A percentile compares a stretch with the other conserved stretches of the same genome.
phyloP scores from a whole-genome alignment of 805 yeast species.

The Schwanniomyces yamadae region DNA sequence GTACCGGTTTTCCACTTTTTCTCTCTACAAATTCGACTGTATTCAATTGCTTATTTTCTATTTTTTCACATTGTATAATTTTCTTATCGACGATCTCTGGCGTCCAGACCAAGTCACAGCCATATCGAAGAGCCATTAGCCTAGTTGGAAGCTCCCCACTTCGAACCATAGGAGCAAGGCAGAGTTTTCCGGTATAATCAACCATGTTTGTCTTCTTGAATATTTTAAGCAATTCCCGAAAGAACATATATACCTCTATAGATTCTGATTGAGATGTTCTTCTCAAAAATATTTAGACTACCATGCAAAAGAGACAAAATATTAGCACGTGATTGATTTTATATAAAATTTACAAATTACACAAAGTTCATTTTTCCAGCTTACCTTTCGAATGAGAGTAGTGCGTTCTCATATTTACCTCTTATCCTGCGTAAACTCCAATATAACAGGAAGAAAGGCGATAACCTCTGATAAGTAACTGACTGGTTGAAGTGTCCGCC shows the following conservation, averaged over 20 bases:
- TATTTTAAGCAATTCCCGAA: too few species aligned
- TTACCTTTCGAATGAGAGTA: too few species aligned
- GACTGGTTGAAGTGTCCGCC: too few species aligned
- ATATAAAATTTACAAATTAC: too few species aligned
- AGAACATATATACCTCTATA: too few species aligned
- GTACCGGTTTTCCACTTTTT: constrained; percentile 48
- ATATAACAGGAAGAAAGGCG: background rate
- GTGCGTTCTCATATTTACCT: constrained; percentile 5
- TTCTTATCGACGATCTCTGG: constrained; percentile 94
- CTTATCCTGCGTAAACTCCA: constrained; percentile 1
- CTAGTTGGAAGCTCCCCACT: constrained; percentile 94
- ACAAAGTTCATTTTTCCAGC: too few species aligned
- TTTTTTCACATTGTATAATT: constrained; percentile 66
- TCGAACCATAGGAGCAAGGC: constrained; percentile 95
- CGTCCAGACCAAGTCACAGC: constrained; percentile 92
- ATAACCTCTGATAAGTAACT: too few species aligned
- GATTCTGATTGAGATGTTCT: too few species aligned
- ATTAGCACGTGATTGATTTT: too few species aligned
- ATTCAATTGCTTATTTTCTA: constrained; percentile 51
- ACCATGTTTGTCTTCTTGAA: too few species aligned
- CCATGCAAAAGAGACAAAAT: too few species aligned
- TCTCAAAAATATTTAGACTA: too few species aligned
- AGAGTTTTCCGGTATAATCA: constrained; percentile 73
- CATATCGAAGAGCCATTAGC: constrained; percentile 72
- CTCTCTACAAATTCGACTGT: constrained; percentile 59